phyloP scores from a whole-genome alignment of 2,329 filamentous ascomycete species.

The Diaporthe ilicicola region DNA sequence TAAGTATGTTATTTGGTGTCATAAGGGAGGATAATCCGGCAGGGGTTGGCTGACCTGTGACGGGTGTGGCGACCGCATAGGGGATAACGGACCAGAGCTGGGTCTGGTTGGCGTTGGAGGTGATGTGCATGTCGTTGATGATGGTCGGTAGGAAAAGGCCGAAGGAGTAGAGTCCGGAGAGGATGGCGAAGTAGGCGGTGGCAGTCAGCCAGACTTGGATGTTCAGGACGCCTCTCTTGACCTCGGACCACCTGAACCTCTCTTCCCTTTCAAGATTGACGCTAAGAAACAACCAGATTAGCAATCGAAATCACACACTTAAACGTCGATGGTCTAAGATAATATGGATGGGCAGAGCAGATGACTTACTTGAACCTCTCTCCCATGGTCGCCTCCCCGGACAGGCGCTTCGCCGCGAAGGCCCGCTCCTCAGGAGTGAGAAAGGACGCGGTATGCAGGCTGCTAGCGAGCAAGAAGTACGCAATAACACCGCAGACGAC shows the following conservation, averaged over 20 bases:
- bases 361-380: slow-evolving; percentile 44
- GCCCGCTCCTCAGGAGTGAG: slow-evolving; percentile 60
- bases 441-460: slow-evolving; percentile 60
- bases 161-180: slow-evolving; percentile 68
- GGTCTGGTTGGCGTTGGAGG: slow-evolving; percentile 62
- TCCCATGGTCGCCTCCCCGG: slow-evolving; percentile 44
- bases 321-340: no score
- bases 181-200: slow-evolving; percentile 67
- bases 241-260: slow-evolving; percentile 68
- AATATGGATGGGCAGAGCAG: not conserved
- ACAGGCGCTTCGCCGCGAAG: slow-evolving; percentile 55
- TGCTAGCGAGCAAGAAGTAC: slow-evolving; percentile 65
- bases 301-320: not conserved
- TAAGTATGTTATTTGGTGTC: not conserved
- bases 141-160: slow-evolving; percentile 74
- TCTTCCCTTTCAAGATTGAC: slow-evolving; percentile 49
- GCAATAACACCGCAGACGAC: slow-evolving; percentile 60
- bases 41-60: slow-evolving; percentile 55
- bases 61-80: slow-evolving; percentile 66
- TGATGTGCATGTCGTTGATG: slow-evolving; percentile 63
- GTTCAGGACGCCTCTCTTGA: slow-evolving; percentile 67
- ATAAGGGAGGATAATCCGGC: no score
- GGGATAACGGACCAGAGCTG: slow-evolving; percentile 72
- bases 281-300: slow-evolving; percentile 27
- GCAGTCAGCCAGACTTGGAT: slow-evolving; percentile 71